A percentile compares a stretch with the other conserved stretches of the same genome.
Conservation (phyloP, 2,329 filamentous ascomycete species). For the Ilyonectria robusta region DNA sequence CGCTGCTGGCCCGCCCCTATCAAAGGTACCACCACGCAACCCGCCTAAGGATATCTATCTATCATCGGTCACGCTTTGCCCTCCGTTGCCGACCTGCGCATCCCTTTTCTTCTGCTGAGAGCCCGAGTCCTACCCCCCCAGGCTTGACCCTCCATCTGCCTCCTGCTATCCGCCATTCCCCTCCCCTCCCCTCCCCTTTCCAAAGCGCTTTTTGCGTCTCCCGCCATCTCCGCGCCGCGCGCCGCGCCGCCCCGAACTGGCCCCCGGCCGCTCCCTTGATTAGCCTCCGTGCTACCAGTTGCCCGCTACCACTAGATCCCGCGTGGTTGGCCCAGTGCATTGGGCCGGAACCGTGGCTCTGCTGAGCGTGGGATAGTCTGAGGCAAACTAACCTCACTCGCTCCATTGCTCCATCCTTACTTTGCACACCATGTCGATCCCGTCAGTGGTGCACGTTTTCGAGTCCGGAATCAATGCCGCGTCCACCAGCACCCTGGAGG, state of each 20-base stretch:
- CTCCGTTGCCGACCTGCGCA: conserved; percentile 37
- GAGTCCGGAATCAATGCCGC: conserved; percentile 47
- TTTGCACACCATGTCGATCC: conserved; percentile 44
- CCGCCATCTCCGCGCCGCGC: conserved; percentile 37
- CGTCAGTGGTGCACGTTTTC: conserved; percentile 48
- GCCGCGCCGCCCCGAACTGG: conserved; percentile 39
- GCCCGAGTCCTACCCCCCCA: conserved; percentile 35
- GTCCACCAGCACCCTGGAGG: conserved; percentile 44
- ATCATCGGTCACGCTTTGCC: conserved; percentile 39
- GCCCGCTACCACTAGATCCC: conserved; percentile 44
- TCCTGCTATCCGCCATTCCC: conserved; percentile 10
- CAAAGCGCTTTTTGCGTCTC: conserved; percentile 40
- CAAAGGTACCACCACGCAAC: conserved; percentile 31
- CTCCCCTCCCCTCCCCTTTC: conserved; percentile 20
- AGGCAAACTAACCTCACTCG: conserved; percentile 34
- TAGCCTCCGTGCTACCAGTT: conserved; percentile 46
- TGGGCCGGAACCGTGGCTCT: conserved; percentile 34
- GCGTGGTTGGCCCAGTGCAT: conserved; percentile 43
- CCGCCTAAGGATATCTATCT: conserved; percentile 35
- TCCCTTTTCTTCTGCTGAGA: conserved; percentile 46
- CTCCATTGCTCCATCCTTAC: conserved; percentile 29
- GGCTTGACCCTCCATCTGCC: conserved; percentile 19
- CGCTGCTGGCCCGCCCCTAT: conserved; percentile 17
- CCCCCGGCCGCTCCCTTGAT: conserved; percentile 36
- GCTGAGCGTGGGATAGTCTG: conserved; percentile 25